Conservation (phyloP, 2,329 filamentous ascomycete genomes). For the Hansfordia pulvinata region DNA sequence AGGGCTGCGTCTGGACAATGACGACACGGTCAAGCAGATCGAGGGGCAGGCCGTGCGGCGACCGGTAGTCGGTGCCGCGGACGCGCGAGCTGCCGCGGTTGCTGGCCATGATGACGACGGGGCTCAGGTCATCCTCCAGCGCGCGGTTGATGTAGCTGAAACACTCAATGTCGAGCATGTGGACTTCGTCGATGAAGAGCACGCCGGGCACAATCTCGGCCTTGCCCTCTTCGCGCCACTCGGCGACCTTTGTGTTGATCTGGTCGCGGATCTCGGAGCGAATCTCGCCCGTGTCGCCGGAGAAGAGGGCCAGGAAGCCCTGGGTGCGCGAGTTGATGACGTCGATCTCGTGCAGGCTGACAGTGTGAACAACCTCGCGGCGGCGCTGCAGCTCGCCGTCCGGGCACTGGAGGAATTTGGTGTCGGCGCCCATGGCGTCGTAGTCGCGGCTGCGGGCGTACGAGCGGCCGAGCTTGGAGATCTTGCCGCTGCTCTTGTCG, state of each 20-base stretch:
- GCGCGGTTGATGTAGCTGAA: constrained; percentile 98
- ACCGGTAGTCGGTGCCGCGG: constrained; percentile 83
- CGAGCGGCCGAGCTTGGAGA: constrained; percentile 89
- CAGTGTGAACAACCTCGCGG: constrained; percentile 93
- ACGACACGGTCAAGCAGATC: constrained; percentile 94
- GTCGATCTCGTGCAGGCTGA: constrained; percentile 94
- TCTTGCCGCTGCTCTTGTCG: constrained; percentile 96
- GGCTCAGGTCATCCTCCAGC: constrained; percentile 84
- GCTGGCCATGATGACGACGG: constrained; percentile 98
- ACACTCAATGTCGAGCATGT: constrained; percentile 99
- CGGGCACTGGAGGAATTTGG: constrained; percentile 94
- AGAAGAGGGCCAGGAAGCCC: constrained; percentile 93
- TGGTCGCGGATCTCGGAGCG: constrained; percentile 93
- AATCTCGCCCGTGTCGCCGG: constrained; percentile 95
- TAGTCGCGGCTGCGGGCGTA: constrained; percentile 94
- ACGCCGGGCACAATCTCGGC: constrained; percentile 96
- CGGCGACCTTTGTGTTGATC: constrained; percentile 96
- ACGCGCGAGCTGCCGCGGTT: constrained; percentile 89
- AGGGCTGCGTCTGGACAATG: constrained; percentile 87
- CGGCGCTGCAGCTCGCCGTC: constrained; percentile 96
- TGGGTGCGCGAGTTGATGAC: constrained; percentile 99
- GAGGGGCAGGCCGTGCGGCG: constrained; percentile 83
- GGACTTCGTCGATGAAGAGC: constrained; percentile 95
- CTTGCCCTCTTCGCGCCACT: constrained; percentile 99
- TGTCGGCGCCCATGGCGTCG: constrained; percentile 97